Evolutionary conservation across 176 grass and related monocot species (phyloP).

Genomic region (Musa beccarii): DNA sequence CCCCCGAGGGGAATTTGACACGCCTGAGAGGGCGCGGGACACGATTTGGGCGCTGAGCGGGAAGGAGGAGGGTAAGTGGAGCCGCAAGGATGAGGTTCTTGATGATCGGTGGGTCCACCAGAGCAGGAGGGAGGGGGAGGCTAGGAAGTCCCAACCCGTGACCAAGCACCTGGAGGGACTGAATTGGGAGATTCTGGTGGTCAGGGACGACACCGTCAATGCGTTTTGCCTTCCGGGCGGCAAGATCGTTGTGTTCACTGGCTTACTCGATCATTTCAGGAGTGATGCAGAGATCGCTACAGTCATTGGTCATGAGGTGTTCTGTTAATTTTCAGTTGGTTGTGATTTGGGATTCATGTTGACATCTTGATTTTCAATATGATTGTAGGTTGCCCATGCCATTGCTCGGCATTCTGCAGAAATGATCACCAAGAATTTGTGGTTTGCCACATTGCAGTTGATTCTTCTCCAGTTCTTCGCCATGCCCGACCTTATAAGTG

Average conservation of each 20-base stretch:
- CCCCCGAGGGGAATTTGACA: neutral
- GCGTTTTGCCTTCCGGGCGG: slow-evolving; percentile 88
- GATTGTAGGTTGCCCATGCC: slow-evolving; percentile 66
- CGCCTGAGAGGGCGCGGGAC: slow-evolving; percentile 12
- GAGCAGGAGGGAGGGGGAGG: slow-evolving; percentile 43
- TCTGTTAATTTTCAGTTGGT: neutral
- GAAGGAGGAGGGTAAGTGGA: slow-evolving; percentile 26
- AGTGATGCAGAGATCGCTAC: slow-evolving; percentile 75
- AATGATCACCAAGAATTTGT: slow-evolving; percentile 61
- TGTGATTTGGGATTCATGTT: slow-evolving; percentile 9
- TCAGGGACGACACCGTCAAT: slow-evolving; percentile 52
- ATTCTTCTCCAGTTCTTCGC: slow-evolving; percentile 69
- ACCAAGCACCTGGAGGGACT: slow-evolving; percentile 61
- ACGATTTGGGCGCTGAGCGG: slow-evolving; percentile 18
- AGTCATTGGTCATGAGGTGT: slow-evolving; percentile 78
- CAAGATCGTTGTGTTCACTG: slow-evolving; percentile 83
- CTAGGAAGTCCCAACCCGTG: slow-evolving; percentile 20
- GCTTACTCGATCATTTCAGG: slow-evolving; percentile 71
- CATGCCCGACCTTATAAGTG: slow-evolving; percentile 76
- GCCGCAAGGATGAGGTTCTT: slow-evolving; percentile 65
- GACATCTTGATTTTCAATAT: neutral
- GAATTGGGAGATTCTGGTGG: slow-evolving; percentile 93
- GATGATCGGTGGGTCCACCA: slow-evolving; percentile 78
- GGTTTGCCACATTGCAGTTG: slow-evolving; percentile 55
- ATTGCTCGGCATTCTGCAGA: slow-evolving; percentile 71